phyloP scores from a whole-genome alignment of 148 eudicot genomes.

The Chenopodium berlandieri region DNA sequence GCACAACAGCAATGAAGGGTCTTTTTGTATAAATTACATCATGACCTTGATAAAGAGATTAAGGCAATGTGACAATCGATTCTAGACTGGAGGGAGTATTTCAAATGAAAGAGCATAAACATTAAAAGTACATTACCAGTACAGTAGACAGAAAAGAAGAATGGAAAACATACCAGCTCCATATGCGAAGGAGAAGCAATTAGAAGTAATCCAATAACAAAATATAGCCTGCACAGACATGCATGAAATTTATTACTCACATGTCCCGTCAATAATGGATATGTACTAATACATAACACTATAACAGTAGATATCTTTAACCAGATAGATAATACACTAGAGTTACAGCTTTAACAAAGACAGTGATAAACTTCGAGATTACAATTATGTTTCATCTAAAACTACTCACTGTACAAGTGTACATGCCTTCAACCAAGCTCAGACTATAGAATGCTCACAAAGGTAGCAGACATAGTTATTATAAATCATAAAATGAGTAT shows the following conservation, averaged over 20 bases:
- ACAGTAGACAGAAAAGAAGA: background rate
- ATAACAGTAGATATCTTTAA: background rate
- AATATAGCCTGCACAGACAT: slow-evolving; percentile 74
- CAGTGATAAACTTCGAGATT: background rate
- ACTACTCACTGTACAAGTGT: background rate
- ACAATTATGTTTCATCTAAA: background rate
- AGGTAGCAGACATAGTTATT: background rate
- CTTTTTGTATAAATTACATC: background rate
- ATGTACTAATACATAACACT: background rate
- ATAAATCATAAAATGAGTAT: background rate
- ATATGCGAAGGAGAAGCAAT: slow-evolving; percentile 76
- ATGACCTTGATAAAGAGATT: background rate
- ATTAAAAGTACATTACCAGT: background rate
- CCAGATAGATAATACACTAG: background rate
- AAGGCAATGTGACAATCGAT: background rate
- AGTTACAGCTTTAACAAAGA: background rate
- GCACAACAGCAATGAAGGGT: background rate
- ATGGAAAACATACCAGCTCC: slow-evolving; percentile 61
- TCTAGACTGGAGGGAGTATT: no score
- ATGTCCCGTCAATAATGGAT: background rate
- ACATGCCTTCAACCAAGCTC: background rate
- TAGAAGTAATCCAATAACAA: slow-evolving; percentile 93
- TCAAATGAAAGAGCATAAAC: background rate
- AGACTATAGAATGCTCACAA: background rate
- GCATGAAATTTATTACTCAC: slow-evolving; percentile 3